A percentile compares a stretch with the other conserved stretches of the same genome.
phyloP scores from a whole-genome alignment of 208 protist species.

The Leishmania mexicana region DNA sequence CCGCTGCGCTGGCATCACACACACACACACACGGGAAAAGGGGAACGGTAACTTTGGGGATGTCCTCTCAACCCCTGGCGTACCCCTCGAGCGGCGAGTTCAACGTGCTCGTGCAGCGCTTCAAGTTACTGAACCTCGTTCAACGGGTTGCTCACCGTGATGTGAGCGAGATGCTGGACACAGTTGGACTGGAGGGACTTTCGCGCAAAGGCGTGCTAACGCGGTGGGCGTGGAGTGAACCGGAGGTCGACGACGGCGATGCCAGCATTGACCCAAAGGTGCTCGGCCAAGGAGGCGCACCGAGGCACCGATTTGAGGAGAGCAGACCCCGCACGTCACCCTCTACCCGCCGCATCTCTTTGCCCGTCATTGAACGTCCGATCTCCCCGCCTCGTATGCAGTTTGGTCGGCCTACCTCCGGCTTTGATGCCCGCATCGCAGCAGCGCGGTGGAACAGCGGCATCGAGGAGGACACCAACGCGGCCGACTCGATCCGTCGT shows the following conservation, averaged over 20 bases:
- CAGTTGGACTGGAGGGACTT: slow-evolving; percentile 73
- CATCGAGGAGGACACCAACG: slow-evolving; percentile 5
- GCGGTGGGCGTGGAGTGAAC: not conserved
- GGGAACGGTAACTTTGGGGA: not conserved
- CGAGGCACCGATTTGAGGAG: not conserved
- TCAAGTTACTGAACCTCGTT: slow-evolving; percentile 86
- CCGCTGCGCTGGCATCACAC: not conserved
- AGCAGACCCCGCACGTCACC: not conserved
- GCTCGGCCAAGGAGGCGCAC: not conserved
- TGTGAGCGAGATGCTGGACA: slow-evolving; percentile 82
- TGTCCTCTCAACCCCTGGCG: slow-evolving; percentile 21
- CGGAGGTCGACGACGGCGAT: not conserved
- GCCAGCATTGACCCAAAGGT: not conserved
- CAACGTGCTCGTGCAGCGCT: slow-evolving; percentile 78
- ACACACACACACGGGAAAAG: not conserved
- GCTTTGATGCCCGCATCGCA: slow-evolving; percentile 29
- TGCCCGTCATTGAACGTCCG: not conserved
- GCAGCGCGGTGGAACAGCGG: slow-evolving; percentile 21
- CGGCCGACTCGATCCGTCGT: not conserved
- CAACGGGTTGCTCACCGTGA: slow-evolving; percentile 85
- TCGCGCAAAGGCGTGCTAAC: slow-evolving; percentile 53
- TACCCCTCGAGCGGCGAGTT: slow-evolving; percentile 53
- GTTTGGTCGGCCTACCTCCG: slow-evolving; percentile 14
- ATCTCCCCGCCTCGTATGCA: slow-evolving; percentile 13
- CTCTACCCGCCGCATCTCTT: not conserved